A percentile compares a stretch with the other conserved stretches of the same genome.
Evolutionary conservation across 2,329 filamentous ascomycete species (phyloP).

Genomic region (Colletotrichum sansevieriae): DNA sequence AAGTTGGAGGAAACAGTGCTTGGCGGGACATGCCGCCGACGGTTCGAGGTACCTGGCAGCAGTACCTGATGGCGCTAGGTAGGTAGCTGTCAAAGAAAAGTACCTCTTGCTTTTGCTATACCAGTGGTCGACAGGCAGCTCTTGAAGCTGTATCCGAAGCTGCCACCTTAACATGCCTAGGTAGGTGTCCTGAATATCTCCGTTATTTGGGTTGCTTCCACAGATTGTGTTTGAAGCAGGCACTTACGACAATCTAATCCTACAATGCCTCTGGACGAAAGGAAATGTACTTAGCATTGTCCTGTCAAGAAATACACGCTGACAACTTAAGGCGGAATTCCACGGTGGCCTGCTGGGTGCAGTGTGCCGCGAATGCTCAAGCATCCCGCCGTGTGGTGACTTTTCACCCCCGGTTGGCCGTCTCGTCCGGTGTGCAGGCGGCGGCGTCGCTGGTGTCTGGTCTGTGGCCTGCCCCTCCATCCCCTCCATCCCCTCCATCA

Average conservation of each 20-base stretch:
- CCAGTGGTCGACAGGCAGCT: background rate
- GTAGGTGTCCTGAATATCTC: too few relatives aligned
- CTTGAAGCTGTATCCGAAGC: constrained; percentile 1
- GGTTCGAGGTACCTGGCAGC: background rate
- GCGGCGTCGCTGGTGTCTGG: constrained; percentile 23
- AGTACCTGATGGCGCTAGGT: background rate
- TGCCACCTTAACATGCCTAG: background rate
- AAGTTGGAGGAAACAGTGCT: background rate
- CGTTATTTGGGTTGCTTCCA: too few relatives aligned
- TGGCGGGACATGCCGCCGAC: constrained; percentile 23
- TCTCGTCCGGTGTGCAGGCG: constrained; percentile 15
- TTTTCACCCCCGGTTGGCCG: constrained; percentile 6
- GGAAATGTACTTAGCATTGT: too few relatives aligned
- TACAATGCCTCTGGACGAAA: background rate
- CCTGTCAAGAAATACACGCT: background rate
- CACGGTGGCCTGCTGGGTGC: background rate
- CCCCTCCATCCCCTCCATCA: constrained; percentile 6
- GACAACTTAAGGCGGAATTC: background rate
- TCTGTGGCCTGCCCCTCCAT: constrained; percentile 13
- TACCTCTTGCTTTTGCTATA: background rate
- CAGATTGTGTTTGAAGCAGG: background rate
- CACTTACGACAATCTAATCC: background rate
- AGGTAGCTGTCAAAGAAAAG: background rate
- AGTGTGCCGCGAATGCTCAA: constrained; percentile 1
- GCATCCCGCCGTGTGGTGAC: constrained; percentile 23